Evolutionary conservation across 1,139 yeast species (phyloP).

Genomic region (Hansenula lynferdii): DNA sequence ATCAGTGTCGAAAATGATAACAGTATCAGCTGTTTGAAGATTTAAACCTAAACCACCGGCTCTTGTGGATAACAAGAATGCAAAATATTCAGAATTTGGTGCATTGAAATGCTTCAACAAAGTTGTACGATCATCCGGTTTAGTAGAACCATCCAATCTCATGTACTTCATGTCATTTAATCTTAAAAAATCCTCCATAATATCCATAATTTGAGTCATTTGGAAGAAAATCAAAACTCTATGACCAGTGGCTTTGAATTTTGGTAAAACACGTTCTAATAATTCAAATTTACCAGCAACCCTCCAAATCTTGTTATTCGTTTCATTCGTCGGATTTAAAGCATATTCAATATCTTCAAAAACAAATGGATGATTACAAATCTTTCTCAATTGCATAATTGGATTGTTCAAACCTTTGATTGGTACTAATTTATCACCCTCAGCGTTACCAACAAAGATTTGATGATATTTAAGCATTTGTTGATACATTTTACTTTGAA

Average conservation of each 20-base stretch:
- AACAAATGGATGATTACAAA: conserved; percentile 97
- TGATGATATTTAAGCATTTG: conserved; percentile 73
- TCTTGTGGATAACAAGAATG: conserved; percentile 76
- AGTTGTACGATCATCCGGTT: conserved; percentile 75
- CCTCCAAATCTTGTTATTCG: conserved; percentile 73
- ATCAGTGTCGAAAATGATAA: conserved; percentile 82
- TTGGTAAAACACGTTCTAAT: conserved; percentile 69
- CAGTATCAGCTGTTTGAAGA: conserved; percentile 85
- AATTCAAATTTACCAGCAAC: conserved; percentile 76
- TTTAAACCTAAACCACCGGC: conserved; percentile 90
- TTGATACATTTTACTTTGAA: conserved; percentile 75
- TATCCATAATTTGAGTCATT: conserved; percentile 88
- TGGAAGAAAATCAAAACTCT: conserved; percentile 79
- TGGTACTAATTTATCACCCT: conserved; percentile 41
- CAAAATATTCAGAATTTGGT: conserved; percentile 67
- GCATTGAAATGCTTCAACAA: conserved; percentile 69
- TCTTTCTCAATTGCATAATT: conserved; percentile 92
- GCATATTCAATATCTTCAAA: conserved; percentile 91
- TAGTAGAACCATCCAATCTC: conserved; percentile 79
- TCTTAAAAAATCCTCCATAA: conserved; percentile 79
- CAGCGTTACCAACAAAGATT: conserved; percentile 53
- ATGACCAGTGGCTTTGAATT: conserved; percentile 70
- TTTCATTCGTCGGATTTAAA: conserved; percentile 69
- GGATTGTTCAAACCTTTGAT: conserved; percentile 87
- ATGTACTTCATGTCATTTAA: conserved; percentile 60